Conservation (phyloP, 1,284 basidiomycete genomes). For the Farysia itapuensis region DNA sequence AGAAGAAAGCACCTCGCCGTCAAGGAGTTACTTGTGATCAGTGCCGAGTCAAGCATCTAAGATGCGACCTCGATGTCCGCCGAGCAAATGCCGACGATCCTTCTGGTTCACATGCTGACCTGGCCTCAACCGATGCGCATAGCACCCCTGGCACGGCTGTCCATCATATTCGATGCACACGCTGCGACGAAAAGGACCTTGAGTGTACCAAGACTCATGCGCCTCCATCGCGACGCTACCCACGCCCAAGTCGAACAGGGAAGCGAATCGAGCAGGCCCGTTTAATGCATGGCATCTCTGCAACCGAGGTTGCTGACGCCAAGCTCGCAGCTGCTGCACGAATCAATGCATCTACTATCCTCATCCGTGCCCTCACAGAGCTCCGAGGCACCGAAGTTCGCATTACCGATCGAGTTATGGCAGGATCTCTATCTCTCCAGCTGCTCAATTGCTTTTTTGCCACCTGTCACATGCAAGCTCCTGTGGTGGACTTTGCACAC, state of each 20-base stretch:
- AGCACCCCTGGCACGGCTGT: conserved; percentile 18
- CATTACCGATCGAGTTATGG: conserved; percentile 41
- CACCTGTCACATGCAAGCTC: conserved; percentile 49
- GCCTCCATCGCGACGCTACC: conserved; percentile 45
- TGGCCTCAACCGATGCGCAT: conserved; percentile 17
- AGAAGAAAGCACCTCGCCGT: conserved; percentile 31
- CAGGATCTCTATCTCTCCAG: conserved; percentile 39
- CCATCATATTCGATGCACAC: conserved; percentile 39
- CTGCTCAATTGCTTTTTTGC: conserved; percentile 53
- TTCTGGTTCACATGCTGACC: conserved; percentile 8
- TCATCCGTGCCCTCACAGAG: conserved; percentile 32
- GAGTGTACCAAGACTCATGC: conserved; percentile 48
- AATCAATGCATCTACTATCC: conserved; percentile 27
- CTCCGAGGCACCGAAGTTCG: conserved; percentile 29
- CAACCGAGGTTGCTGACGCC: not conserved
- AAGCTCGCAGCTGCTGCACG: conserved; percentile 6
- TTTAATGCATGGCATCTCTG: conserved; percentile 46
- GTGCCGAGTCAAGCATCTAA: conserved; percentile 51
- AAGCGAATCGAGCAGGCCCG: conserved; percentile 57
- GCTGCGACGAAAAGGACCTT: conserved; percentile 44
- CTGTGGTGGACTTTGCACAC: conserved; percentile 47
- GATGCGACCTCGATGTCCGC: conserved; percentile 46
- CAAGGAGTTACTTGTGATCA: conserved; percentile 51
- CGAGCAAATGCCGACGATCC: conserved; percentile 15
- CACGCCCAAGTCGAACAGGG: conserved; percentile 52